Evolutionary conservation across 345 rosid species (phyloP).

Genomic region (Stellera chamaejasme): DNA sequence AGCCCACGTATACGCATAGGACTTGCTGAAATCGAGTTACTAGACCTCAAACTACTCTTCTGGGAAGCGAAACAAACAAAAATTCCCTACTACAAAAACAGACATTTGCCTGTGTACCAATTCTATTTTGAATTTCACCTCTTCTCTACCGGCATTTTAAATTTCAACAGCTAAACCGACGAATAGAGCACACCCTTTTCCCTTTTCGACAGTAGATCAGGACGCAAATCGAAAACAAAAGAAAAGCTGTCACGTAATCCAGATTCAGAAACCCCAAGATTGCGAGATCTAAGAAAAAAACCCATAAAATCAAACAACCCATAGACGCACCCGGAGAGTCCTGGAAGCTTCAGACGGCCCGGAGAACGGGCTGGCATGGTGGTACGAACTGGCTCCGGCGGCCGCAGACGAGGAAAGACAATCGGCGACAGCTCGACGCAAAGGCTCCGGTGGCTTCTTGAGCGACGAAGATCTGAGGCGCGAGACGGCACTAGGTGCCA

Average conservation of each 20-base stretch:
- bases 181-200: conserved; percentile 7
- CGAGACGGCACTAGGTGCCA: conserved; percentile 36
- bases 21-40: too few species aligned
- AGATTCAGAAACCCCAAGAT: conserved; percentile 3
- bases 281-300: conserved; percentile 24
- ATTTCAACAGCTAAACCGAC: not conserved
- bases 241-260: not conserved
- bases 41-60: too few species aligned
- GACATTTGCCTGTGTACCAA: too few species aligned
- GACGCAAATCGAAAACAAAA: not conserved
- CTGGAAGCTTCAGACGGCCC: conserved; percentile 79
- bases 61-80: too few species aligned
- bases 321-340: conserved; percentile 74
- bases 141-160: too few species aligned
- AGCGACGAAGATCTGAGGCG: conserved; percentile 80
- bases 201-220: conserved; percentile 7
- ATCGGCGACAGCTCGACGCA: conserved; percentile 88
- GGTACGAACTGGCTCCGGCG: conserved; percentile 38
- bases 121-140: too few species aligned
- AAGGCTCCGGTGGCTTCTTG: conserved; percentile 93
- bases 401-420: conserved; percentile 52
- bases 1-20: too few species aligned
- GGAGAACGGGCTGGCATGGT: conserved; percentile 46
- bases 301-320: not conserved
- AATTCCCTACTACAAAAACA: too few species aligned